A percentile compares a stretch with the other conserved stretches of the same genome.
Conservation (phyloP, 768 basidiomycete genomes). For the Panellus pusillus region DNA sequence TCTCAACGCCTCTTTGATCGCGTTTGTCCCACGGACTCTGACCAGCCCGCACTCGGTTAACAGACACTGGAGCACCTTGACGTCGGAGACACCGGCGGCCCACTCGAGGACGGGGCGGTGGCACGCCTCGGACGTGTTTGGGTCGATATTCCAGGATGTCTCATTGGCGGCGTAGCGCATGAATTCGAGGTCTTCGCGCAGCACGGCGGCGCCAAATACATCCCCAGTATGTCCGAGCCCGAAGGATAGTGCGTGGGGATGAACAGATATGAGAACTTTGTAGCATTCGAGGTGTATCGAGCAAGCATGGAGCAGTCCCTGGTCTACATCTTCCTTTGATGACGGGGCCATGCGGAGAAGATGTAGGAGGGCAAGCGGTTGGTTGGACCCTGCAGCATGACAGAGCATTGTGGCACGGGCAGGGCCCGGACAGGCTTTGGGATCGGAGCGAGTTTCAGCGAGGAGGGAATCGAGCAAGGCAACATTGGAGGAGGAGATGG, state of each 20-base stretch:
- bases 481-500: neutral
- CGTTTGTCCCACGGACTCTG: slow-evolving; percentile 1
- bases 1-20: slow-evolving; percentile 1
- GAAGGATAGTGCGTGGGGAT: slow-evolving; percentile 10
- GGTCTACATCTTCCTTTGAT: neutral
- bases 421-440: neutral
- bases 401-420: neutral
- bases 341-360: neutral
- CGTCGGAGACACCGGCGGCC: neutral
- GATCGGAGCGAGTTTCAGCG: neutral
- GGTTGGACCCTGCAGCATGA: neutral
- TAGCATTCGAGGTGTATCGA: neutral
- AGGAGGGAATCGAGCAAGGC: neutral
- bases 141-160: slow-evolving; percentile 7
- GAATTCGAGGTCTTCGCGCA: neutral
- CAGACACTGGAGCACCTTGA: slow-evolving; percentile 2
- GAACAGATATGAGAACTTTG: slow-evolving; percentile 3
- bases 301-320: neutral
- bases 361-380: neutral
- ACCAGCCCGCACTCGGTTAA: slow-evolving; percentile 3
- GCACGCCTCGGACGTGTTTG: neutral
- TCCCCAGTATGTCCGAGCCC: slow-evolving; percentile 8
- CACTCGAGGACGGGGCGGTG: neutral
- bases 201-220: neutral
- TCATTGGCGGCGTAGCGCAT: slow-evolving; percentile 3